phyloP scores from a whole-genome alignment of 192 early-diverging fungal species.

The Gaertneriomyces sp. region DNA sequence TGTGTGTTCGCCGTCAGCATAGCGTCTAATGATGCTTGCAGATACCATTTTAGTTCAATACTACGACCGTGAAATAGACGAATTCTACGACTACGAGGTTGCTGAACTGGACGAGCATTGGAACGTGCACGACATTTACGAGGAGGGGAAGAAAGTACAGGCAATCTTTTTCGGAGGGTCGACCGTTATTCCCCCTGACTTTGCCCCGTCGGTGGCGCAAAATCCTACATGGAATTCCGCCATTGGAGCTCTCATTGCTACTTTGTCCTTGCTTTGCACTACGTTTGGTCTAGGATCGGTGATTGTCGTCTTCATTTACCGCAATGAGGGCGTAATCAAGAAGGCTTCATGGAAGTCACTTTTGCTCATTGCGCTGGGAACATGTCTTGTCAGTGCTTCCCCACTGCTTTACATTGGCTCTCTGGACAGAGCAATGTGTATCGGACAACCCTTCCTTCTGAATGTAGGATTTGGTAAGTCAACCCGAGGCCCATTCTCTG shows the following conservation, averaged over 20 bases:
- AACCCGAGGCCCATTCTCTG: neutral
- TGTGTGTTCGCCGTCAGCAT: no score
- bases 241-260: neutral
- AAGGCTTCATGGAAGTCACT: slow-evolving; percentile 1
- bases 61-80: no score
- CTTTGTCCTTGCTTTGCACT: neutral
- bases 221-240: neutral
- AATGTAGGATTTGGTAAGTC: neutral
- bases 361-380: neutral
- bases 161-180: no score
- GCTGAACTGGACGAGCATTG: no score
- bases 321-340: slow-evolving; percentile 2
- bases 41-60: no score
- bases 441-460: neutral
- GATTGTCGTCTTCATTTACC: neutral
- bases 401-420: slow-evolving; percentile 3
- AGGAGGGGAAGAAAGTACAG: no score
- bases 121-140: no score
- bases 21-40: no score
- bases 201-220: neutral
- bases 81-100: no score
- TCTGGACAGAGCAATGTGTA: neutral
- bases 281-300: neutral
- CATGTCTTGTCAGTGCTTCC: neutral
- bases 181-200: neutral